These are phyloP conservation scores for Senna tora DNA, from an alignment of 306 rosid species.

Conservation along the genomic window DNA sequence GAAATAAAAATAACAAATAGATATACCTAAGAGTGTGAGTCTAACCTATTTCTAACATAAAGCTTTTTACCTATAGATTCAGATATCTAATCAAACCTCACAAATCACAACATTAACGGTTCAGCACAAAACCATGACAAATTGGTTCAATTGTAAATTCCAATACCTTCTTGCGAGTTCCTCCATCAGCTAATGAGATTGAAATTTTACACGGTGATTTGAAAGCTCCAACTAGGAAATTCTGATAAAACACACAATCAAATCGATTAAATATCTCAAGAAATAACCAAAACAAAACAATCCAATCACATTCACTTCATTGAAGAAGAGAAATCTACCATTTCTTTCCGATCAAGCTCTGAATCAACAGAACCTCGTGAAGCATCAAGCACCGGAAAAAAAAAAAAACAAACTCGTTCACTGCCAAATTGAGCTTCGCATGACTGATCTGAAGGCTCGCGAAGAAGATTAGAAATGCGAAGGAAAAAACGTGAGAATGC, in stretches of 20 bases:
- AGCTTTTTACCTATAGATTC: neutral
- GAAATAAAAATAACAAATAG: neutral
- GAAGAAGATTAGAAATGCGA: neutral
- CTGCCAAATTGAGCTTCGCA: neutral
- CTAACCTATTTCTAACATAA: neutral
- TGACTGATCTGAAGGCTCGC: neutral
- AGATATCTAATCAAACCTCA: neutral
- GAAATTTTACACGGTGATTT: conserved; percentile 41
- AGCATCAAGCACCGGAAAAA: conserved; percentile 3
- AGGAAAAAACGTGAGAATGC: neutral
- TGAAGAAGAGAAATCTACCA: conserved; percentile 36
- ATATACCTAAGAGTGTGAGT: neutral
- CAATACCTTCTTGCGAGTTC: conserved; percentile 42
- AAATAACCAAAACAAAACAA: neutral
- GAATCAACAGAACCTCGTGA: neutral
- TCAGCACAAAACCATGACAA: neutral
- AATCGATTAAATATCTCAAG: neutral
- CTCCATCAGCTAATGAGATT: conserved; percentile 38
- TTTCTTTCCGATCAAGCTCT: conserved; percentile 23
- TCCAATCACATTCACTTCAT: conserved; percentile 10
- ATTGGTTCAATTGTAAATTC: neutral
- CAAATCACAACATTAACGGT: neutral
- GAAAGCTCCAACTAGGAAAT: conserved; percentile 46
- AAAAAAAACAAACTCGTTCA: neutral
- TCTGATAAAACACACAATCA: conserved; percentile 35